Evolutionary conservation across 2,329 filamentous ascomycete species (phyloP), one percentile per base, ranked within the genome.

Genomic region (Fusarium brachygibbosum): DNA sequence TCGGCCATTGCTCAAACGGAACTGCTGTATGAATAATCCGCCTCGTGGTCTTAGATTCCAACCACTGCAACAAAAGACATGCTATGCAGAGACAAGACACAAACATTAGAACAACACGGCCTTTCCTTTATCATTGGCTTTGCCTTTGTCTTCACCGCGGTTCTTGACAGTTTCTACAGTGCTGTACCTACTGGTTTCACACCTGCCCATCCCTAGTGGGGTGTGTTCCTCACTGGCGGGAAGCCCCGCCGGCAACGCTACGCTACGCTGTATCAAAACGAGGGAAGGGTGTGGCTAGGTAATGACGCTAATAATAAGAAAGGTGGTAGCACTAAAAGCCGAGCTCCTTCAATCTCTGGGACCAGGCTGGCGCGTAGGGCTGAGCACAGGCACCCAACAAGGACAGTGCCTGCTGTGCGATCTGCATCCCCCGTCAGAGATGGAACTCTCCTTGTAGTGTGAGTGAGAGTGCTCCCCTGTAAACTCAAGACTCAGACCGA

Each of bases 291-390:
- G 73, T 75, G 69, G 70, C 73, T 72, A 31, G 42, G 35, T 75
- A 56, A 71, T 64, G 69, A 68, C 70, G 62, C 71, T 75, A 73
- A 70, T 61, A 65, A 65, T 73, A 70, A 63, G n/a, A 61, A 63
- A 66, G 61, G 60, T 70, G 52, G 59, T 58, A 74, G 34, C 60
- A 53, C 62, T 74, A 71, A 67, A 53, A 61, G 35, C 58, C 50
- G 35, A 58, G 51, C 51, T 58, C 54, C 63, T 59, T 53, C 37
- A 57, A 48, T 66, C 52, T 67, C 46, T 65, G 51, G 63, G 58
- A 57, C 19, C 62, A 67, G 64, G 59, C 62, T 62, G 69, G 63
- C 58, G 63, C 60, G 65, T 75, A 75, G 73, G 73, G 73, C 73
- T 75, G 73, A 75, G 73, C 73, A 73, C 66, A 61, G 71, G 55